Conservation (phyloP, 306 rosid genomes). For the Castanea mollissima region DNA sequence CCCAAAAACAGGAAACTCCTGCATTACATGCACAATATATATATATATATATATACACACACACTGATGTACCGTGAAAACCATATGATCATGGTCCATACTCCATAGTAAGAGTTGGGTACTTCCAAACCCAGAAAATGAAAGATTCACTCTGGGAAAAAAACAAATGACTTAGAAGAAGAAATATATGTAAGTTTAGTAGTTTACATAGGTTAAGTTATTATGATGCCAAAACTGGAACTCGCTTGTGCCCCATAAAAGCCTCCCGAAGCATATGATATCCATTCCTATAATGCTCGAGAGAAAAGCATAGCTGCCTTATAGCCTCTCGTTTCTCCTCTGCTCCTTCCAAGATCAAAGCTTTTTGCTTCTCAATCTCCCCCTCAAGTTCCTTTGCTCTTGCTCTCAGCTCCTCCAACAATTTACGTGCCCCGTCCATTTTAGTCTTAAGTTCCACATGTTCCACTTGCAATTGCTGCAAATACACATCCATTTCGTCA, state of each 20-base stretch:
- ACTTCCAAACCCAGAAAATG: slow-evolving; percentile 10
- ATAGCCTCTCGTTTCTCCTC: slow-evolving; percentile 92
- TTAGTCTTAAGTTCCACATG: slow-evolving; percentile 41
- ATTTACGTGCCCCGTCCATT: slow-evolving; percentile 45
- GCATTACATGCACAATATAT: slow-evolving; percentile 9
- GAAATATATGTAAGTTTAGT: neutral
- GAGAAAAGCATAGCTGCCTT: slow-evolving; percentile 83
- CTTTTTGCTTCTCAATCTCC: slow-evolving; percentile 67
- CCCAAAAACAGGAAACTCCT: neutral
- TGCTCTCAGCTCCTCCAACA: slow-evolving; percentile 46
- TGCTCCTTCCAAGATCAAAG: slow-evolving; percentile 58
- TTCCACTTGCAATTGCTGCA: slow-evolving; percentile 55
- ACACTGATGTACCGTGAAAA: neutral
- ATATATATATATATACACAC: neutral
- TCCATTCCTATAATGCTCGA: slow-evolving; percentile 72
- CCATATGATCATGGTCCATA: slow-evolving; percentile 3
- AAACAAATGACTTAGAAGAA: neutral
- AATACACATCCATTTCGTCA: slow-evolving; percentile 35
- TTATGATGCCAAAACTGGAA: slow-evolving; percentile 62
- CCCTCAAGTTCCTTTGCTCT: slow-evolving; percentile 54
- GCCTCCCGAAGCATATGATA: slow-evolving; percentile 62
- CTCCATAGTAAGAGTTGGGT: neutral
- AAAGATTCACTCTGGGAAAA: slow-evolving; percentile 1
- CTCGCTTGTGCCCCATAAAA: slow-evolving; percentile 50
- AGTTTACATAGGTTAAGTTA: neutral